Base-by-base conservation (phyloP, 75 land plant species). In the Ceratopteris richardii region DNA sequence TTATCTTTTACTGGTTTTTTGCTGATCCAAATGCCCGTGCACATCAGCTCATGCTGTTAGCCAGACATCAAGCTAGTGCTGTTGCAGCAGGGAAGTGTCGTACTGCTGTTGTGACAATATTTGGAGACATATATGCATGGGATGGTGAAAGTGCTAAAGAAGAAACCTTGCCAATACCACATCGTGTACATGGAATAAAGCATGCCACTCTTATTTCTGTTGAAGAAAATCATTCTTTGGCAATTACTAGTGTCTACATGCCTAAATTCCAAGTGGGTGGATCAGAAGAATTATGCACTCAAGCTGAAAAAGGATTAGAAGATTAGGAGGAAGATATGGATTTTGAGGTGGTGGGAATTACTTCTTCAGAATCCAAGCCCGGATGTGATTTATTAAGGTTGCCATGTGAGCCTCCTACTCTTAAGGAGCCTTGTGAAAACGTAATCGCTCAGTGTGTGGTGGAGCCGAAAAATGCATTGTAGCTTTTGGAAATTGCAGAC, bases 61-160 rank as follows among this genome's bases (percentile, higher is more conserved):
- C 81, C 65, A 75, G 77, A 53, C 77, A 68, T 56, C 78, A 70
- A 46, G 29, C 80, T 13, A 81, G 81, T 19, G 78, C 83, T 62
- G 79, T 94, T 30, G 81, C 96, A 44, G 90, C 96, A 5, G 98
- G 98, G 7, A 94, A 90, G 63, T 86, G 77, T 72, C 86, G 98
- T 71, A 74, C 79, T 63, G 74, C 88, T 61, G 77, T 82, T 42
- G 96, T 76, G 31, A 79, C 98, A 50, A 44, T 55, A 22, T 70
- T 85, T 12, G 98, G 98, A 55, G 86, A 86, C 67, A 77, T 86
- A 44, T 94, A 81, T 39, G 75, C 68, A 78, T 94, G 87, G 90
- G 96, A 90, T 72, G 81, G 85, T n/a, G 87, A 93, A 48, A 79
- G 68, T 29, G 42, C 31, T 23, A 80, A 85, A 68, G 80, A 73